Evolutionary conservation across 2,329 filamentous ascomycete genomes (phyloP), one percentile per base, ranked within the genome.

Genomic region (Trichoderma sp.): DNA sequence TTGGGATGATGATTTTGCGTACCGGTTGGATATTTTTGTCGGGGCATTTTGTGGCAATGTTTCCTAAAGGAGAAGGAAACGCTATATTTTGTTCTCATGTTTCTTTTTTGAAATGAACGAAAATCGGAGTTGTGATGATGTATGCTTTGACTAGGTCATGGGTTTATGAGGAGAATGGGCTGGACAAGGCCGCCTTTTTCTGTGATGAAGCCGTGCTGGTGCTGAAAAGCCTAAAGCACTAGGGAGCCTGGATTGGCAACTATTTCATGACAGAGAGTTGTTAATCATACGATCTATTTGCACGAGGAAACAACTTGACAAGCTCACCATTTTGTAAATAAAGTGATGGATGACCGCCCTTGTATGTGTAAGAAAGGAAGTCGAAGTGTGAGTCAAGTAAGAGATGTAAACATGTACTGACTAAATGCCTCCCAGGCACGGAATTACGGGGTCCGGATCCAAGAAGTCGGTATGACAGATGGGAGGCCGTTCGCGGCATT

Each of bases 11-110:
- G 63, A 61, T 60, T 61, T 67, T 26, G 43, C 61, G 56, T 26
- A 66, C 30, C 9, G 70, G 80, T 79, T 60, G 51, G 65, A 70
- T 34, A 56, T 57, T 39, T 39, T 53, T 70, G 43, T 57, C 47
- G 58, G 61, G 56, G 47, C 66, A 43, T 72, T 43, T 36, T 34
- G 14, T 43, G 53, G 39, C 14, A 26, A 39, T 36, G 21, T 61
- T 51, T 70, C 30, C 39, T 21, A n/a, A 32, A 21, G 30, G 65
- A 56, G 32, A 70, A 28, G 30, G 53, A 39, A 28, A 61, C 15
- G n/a, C 11, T 57, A 30, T 30, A 36, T 66, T 34, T 53, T 28
- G 7, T 57, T 36, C 28, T 14, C 24, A 24, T 24, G 24, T 24
- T 24, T 24, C 39, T 39, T 67, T 24, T 56, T 24, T 53, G 24